Base-by-base conservation (phyloP, 1,284 basidiomycete genomes). In the Tilletia walkeri region DNA sequence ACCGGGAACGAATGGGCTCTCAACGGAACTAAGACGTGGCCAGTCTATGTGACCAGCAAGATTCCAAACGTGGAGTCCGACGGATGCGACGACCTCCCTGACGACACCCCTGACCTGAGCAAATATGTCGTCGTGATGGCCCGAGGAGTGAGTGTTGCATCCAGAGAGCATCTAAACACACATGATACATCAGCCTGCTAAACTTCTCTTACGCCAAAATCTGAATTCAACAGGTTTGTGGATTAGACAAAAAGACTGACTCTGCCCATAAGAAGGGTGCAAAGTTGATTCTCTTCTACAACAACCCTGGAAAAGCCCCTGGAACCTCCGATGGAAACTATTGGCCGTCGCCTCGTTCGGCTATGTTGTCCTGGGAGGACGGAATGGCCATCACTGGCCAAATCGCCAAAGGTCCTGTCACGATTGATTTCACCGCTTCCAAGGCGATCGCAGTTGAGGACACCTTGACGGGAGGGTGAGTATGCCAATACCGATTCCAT, bases 381-480 rank as follows among this genome's bases (percentile, higher is more conserved):
- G 77, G 73, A 16, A 69, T 73, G 30, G 74, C 66, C 71, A 87
- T 66, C 61, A 84, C 86, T 36, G 79, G 84, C 66, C 83, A 85
- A 73, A 84, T 86, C 73, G 85, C 84, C 30, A 78, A 85, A 24
- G 85, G 85, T 4, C 76, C 76, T 63, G 73, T 88, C 54, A 86
- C 85, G 1, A 75, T 89, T 39, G 84, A 86, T 14, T 90, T 90
- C n/a, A n/a, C 47, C n/a, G 47, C 12, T 84, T 85, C 85, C 67
- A 87, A 87, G 82, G 85, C 66, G 84, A 77, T 6, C 74, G 77
- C 0, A 76, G 76, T 47, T 73, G 86, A 76, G 80, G 83, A 83
- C 76, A 84, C 88, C 69, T 84, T 89, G 65, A 88, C 90, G 3
- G 90, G 90, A 12, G 47, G 47, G 47, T 48, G 47, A 48, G 47